Evolutionary conservation across 495 filamentous ascomycete genomes (phyloP).

Genomic region (Bacidia rubella): DNA sequence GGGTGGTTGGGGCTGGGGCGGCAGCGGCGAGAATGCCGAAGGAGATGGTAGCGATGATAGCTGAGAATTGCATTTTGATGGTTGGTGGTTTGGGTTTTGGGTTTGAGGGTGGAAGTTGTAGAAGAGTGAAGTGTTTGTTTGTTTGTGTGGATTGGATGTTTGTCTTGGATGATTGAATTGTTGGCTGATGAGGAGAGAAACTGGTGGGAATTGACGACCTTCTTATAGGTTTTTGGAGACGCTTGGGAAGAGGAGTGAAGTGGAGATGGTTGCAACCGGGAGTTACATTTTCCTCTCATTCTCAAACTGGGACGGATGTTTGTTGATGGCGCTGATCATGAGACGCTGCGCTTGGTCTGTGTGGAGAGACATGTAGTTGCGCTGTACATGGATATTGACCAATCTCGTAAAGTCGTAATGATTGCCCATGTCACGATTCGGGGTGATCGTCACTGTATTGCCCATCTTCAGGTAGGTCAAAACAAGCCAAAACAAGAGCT

Average conservation of each 20-base stretch:
- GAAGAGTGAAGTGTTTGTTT: background rate
- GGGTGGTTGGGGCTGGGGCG: constrained; percentile 11
- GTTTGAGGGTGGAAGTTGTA: background rate
- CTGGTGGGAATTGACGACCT: background rate
- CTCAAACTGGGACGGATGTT: too few relatives aligned
- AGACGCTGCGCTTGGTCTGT: background rate
- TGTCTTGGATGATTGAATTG: background rate
- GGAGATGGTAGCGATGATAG: constrained; percentile 21
- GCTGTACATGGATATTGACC: too few relatives aligned
- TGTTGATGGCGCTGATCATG: too few relatives aligned
- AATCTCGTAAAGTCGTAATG: background rate
- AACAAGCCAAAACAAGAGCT: background rate
- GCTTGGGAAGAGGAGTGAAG: background rate
- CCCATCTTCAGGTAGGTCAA: background rate
- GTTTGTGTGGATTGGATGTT: background rate
- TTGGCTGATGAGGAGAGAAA: background rate
- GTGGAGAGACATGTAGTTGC: background rate
- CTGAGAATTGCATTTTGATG: constrained; percentile 16
- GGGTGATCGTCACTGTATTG: background rate
- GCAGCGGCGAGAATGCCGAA: constrained; percentile 5
- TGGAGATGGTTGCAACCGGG: background rate
- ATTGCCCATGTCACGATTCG: background rate
- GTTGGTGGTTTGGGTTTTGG: background rate
- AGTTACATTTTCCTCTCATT: too few relatives aligned
- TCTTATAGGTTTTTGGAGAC: constrained; percentile 1